Base-by-base conservation (phyloP, 1,284 basidiomycete species). In the Malassezia pachydermatis region DNA sequence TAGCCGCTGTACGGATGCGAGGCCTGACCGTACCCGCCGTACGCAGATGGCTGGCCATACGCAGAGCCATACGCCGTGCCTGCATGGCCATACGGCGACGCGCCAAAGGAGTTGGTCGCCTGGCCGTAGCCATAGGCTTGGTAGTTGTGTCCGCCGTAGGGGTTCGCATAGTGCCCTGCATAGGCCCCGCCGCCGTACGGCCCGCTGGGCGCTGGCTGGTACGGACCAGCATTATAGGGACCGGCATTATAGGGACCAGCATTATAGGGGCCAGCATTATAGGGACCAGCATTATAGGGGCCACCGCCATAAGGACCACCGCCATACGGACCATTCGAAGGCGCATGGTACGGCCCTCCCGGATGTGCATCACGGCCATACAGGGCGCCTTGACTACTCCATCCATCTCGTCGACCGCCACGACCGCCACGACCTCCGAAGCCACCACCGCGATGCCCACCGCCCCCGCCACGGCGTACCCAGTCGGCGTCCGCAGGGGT, bases 401-500 rank as follows among this genome's bases (percentile, higher is more conserved):
- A 39, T 14, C 28, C 30, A 27, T 45, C 36, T 25, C 41, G 36
- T n/a, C 34, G 39, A 3, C 44, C 28, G 30, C 48, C 25, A 30
- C 46, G 37, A 23, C 51, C 47, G n/a, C 51, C 39, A 24, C 58
- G 51, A 30, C 52, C 50, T 34, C 63, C 59, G 17, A 59, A 41
- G 14, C 60, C 63, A 3, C 59, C 48, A 9, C 65, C 55, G 30
- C 58, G 54, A n/a, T 38, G 25, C 0, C 56, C 57, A 8, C 62
- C 59, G 5, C 62, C 41, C 16, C 61, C 58, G 1, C 77, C 78
- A 2, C 78, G 67, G 19, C 78, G 72, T 2, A 79, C 78, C 48
- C 73, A 75, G 48, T 94, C 86, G 42, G 84, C 76, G 71, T 99
- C 94, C 16, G 77, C 76, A 11, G 81, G 73, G 5, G 78, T 81